Evolutionary conservation across 768 basidiomycete genomes (phyloP), one percentile per base, ranked within the genome.

Genomic region (Rhizopogon vinicolor): DNA sequence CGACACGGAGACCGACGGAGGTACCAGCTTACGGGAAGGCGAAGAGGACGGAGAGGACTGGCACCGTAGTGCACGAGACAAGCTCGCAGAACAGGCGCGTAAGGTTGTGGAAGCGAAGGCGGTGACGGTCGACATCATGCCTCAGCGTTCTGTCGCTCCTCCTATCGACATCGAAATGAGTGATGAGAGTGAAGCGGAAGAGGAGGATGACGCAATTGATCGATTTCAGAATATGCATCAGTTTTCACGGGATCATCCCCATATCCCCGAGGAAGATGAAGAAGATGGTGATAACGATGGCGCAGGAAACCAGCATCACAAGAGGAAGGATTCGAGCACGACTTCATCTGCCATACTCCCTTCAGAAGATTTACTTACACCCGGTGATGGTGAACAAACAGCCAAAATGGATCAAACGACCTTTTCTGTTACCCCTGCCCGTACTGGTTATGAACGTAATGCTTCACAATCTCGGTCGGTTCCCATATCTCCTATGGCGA

Each of bases 91-190:
- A 60, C 82, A 83, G 62, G 88, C 88, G 14, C 76, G 82, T 58
- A 75, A 76, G 61, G 85, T 80, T 9, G 78, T 86, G 33, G 81
- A 82, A 65, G 70, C 66, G 18, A 58, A 68, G 19, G 60, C 66
- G 42, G 63, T 64, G 31, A 54, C 57, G 48, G 81, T 84, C 59
- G 74, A 79, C 60, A 78, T 77, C 54, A 76, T 78, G 57, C 75
- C 71, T 13, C 68, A 75, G 53, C 72, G 67, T 40, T 66, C 73
- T 16, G 60, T 68, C 22, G 78, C 72, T 13, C 88, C 86, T 7
- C 89, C 89, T 3, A 89, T 90, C 43, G 78, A 85, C 28, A 83
- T 87, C 28, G 88, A 91, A 64, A 52, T 89, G 62, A 90, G 88
- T 60, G 90, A 91, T 65, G 88, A 90, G 66, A 89, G 89, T 59